Percentiles rank a stretch among this genome's conserved stretches.
These are phyloP conservation scores for Angomonas desouzai DNA, from an alignment of 208 protist species.

Conservation along the genomic window DNA sequence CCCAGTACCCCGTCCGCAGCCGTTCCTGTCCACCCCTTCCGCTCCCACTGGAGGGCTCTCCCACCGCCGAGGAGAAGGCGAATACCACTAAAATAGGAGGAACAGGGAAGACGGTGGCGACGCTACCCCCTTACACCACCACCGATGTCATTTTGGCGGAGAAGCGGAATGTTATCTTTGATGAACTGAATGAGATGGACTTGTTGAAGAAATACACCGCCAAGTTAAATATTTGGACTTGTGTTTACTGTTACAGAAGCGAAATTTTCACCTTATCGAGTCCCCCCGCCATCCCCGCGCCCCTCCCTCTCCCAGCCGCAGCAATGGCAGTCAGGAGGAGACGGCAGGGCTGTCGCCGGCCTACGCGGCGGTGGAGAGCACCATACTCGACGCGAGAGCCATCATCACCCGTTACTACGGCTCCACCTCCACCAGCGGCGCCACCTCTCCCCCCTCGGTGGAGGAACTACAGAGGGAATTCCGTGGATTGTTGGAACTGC, in stretches of 20 bases:
- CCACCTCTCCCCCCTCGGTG: background rate
- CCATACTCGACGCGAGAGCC: background rate
- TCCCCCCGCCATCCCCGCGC: no score
- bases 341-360: no score
- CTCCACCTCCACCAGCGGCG: no score
- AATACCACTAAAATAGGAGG: background rate
- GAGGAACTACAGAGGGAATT: background rate
- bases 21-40: background rate
- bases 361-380: background rate
- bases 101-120: background rate
- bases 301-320: no score
- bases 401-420: background rate
- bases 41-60: background rate
- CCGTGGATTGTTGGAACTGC: background rate
- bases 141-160: background rate
- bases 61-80: background rate
- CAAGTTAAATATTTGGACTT: conserved; percentile 3
- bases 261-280: background rate
- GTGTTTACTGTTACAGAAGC: background rate
- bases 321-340: no score
- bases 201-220: background rate
- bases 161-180: background rate
- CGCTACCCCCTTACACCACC: background rate
- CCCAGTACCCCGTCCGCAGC: conserved; percentile 3
- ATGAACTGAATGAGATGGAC: background rate